Evolutionary conservation across 768 basidiomycete species (phyloP).

Genomic region (Phallus indusiatus): DNA sequence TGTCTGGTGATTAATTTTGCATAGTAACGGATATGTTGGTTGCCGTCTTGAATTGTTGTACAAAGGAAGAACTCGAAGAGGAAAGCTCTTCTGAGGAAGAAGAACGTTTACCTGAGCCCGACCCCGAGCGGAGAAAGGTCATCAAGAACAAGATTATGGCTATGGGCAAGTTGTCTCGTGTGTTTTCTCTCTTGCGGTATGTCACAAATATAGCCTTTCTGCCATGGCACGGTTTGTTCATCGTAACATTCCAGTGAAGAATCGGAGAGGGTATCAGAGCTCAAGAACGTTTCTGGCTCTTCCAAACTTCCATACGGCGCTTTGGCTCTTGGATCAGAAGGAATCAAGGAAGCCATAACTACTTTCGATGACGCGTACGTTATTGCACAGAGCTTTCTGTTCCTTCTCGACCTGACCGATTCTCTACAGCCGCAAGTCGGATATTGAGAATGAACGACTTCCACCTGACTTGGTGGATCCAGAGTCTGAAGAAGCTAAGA

Average conservation of each 20-base stretch:
- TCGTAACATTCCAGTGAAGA: slow-evolving; percentile 60
- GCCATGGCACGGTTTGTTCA: background rate
- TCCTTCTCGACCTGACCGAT: background rate
- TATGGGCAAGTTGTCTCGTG: slow-evolving; percentile 91
- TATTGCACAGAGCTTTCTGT: background rate
- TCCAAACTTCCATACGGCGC: slow-evolving; percentile 72
- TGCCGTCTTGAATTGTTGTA: slow-evolving; percentile 91
- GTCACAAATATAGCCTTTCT: slow-evolving; percentile 19
- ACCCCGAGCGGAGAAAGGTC: slow-evolving; percentile 69
- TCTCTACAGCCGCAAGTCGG: slow-evolving; percentile 72
- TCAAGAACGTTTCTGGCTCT: slow-evolving; percentile 83
- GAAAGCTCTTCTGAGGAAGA: slow-evolving; percentile 27
- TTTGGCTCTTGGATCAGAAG: slow-evolving; percentile 82
- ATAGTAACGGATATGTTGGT: slow-evolving; percentile 98
- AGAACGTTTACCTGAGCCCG: slow-evolving; percentile 22
- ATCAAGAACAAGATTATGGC: slow-evolving; percentile 99
- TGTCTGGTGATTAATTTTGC: background rate
- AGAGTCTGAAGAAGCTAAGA: slow-evolving; percentile 56
- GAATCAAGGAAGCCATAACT: slow-evolving; percentile 88
- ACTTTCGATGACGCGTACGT: slow-evolving; percentile 95
- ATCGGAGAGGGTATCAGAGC: slow-evolving; percentile 92
- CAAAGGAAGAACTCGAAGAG: slow-evolving; percentile 87
- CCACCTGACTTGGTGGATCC: slow-evolving; percentile 89
- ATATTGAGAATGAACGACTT: slow-evolving; percentile 98
- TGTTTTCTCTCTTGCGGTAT: slow-evolving; percentile 91